Percentiles rank a stretch among this genome's conserved stretches.
phyloP scores from a whole-genome alignment of 2,329 filamentous ascomycete species.

The Microsporum ferrugineum region DNA sequence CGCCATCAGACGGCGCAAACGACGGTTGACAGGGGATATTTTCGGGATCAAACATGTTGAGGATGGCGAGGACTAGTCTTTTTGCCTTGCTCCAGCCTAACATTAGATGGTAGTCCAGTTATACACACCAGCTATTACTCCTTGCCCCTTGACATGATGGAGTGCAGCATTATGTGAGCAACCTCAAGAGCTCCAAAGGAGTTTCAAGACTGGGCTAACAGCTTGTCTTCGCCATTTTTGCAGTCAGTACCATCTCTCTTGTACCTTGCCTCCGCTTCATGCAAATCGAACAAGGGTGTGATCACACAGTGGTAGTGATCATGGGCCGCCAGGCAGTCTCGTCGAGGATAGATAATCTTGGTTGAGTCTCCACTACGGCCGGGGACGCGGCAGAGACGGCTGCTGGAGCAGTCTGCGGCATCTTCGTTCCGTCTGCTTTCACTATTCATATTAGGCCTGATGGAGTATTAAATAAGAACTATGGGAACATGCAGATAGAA shows the following conservation, averaged over 20 bases:
- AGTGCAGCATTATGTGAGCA: neutral
- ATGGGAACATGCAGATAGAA: too few relatives aligned
- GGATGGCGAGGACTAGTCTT: too few relatives aligned
- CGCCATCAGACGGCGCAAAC: too few relatives aligned
- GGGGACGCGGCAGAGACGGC: conserved; percentile 5
- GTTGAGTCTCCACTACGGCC: neutral
- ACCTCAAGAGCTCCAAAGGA: neutral
- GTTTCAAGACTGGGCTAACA: neutral
- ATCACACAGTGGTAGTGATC: conserved; percentile 9
- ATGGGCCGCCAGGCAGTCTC: conserved; percentile 14
- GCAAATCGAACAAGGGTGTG: neutral
- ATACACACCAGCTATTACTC: neutral
- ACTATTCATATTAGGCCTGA: conserved; percentile 5
- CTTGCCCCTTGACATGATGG: neutral
- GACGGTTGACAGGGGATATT: too few relatives aligned
- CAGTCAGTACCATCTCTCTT: neutral
- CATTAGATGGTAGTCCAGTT: neutral
- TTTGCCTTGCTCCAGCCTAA: too few relatives aligned
- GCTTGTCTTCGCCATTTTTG: neutral
- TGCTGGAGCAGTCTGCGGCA: conserved; percentile 14
- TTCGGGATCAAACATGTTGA: too few relatives aligned
- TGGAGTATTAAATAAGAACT: too few relatives aligned
- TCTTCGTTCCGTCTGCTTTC: conserved; percentile 14
- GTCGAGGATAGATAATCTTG: conserved; percentile 13
- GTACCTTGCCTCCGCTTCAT: neutral